These are phyloP conservation scores for Suhomyces pyralidae DNA, from an alignment of 805 yeast genomes.

Conservation along the genomic window DNA sequence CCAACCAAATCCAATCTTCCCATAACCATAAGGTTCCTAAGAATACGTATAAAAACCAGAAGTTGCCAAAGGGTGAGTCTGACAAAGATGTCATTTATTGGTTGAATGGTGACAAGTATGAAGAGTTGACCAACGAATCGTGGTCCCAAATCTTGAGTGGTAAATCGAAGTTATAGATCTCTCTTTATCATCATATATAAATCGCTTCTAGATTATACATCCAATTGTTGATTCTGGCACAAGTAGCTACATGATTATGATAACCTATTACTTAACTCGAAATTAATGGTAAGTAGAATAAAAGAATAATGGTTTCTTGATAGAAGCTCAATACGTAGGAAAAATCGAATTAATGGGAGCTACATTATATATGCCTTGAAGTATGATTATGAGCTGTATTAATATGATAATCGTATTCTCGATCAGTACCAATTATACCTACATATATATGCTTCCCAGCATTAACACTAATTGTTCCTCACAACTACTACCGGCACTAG, in stretches of 20 bases:
- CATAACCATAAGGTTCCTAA: conserved; percentile 84
- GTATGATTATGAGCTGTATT: no score
- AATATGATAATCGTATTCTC: no score
- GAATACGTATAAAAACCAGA: conserved; percentile 63
- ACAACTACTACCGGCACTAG: no score
- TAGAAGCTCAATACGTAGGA: no score
- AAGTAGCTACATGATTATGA: not conserved
- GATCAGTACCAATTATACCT: no score
- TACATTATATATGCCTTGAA: no score
- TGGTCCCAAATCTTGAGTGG: conserved; percentile 50
- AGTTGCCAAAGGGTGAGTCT: conserved; percentile 61
- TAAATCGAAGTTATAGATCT: conserved; percentile 32
- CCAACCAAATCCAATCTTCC: conserved; percentile 54
- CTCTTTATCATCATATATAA: not conserved
- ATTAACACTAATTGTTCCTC: no score
- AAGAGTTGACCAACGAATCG: conserved; percentile 49
- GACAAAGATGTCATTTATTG: conserved; percentile 67
- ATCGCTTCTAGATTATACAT: not conserved
- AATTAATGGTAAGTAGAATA: no score
- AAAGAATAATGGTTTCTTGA: no score
- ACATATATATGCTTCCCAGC: no score
- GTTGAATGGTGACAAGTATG: conserved; percentile 58
- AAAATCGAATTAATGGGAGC: not conserved
- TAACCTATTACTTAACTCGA: no score
- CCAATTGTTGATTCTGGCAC: not conserved